phyloP scores from a whole-genome alignment of 805 yeast species.

The Candida cerambycidarum region DNA sequence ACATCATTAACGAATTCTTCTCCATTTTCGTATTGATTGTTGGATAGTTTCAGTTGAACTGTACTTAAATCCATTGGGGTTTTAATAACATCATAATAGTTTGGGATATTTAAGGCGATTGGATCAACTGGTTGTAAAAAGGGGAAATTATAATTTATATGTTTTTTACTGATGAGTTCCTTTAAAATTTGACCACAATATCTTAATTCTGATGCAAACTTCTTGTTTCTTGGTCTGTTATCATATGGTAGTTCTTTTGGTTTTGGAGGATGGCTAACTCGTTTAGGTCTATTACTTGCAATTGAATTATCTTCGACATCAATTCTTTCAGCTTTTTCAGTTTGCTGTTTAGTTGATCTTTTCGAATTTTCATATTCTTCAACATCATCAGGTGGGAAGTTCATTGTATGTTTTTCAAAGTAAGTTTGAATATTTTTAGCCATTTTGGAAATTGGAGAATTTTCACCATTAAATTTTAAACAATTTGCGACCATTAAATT shows the following conservation, averaged over 20 bases:
- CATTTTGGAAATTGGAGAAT: slow-evolving; percentile 84
- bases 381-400: slow-evolving; percentile 67
- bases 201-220: slow-evolving; percentile 83
- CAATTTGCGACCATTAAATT: slow-evolving; percentile 84
- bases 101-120: slow-evolving; percentile 88
- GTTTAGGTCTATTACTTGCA: slow-evolving; percentile 84
- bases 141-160: slow-evolving; percentile 83
- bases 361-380: slow-evolving; percentile 17
- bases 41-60: slow-evolving; percentile 72
- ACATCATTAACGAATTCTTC: slow-evolving; percentile 86
- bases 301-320: slow-evolving; percentile 47
- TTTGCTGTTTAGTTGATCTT: slow-evolving; percentile 13
- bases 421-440: slow-evolving; percentile 87
- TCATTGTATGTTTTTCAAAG: slow-evolving; percentile 88
- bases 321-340: not conserved
- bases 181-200: slow-evolving; percentile 80
- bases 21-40: slow-evolving; percentile 85
- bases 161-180: slow-evolving; percentile 80
- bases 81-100: slow-evolving; percentile 81
- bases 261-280: slow-evolving; percentile 95
- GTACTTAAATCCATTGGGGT: slow-evolving; percentile 96
- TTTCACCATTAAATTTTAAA: slow-evolving; percentile 78
- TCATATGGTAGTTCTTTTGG: slow-evolving; percentile 93
- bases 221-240: slow-evolving; percentile 86
- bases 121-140: slow-evolving; percentile 94